Conservation (phyloP, 306 rosid genomes). For the Vachellia pachyceras region DNA sequence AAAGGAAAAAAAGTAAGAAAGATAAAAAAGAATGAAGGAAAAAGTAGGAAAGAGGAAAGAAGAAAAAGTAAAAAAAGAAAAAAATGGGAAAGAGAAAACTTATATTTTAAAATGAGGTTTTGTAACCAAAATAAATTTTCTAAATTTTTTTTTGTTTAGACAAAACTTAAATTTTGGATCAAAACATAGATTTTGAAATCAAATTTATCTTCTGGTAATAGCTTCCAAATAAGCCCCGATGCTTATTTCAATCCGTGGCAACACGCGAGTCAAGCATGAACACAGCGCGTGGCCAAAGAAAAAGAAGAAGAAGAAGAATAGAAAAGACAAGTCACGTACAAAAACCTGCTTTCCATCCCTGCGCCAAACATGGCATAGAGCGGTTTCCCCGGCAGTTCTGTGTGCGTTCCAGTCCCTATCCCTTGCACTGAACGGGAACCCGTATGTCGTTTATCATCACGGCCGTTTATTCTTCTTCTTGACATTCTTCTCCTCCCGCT, state of each 20-base stretch:
- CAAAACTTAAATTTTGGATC: too few species aligned
- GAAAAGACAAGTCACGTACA: background rate
- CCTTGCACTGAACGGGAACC: background rate
- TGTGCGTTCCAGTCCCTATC: background rate
- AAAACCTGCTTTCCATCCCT: background rate
- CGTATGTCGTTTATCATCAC: background rate
- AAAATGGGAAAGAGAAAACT: too few species aligned
- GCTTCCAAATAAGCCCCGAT: too few species aligned
- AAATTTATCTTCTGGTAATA: too few species aligned
- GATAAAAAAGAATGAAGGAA: too few species aligned
- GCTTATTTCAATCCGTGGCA: background rate
- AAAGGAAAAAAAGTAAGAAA: too few species aligned
- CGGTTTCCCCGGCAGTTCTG: conserved; percentile 24
- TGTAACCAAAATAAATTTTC: too few species aligned
- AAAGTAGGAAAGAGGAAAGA: too few species aligned
- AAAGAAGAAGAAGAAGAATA: background rate
- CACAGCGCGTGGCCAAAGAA: background rate
- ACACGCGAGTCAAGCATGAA: background rate
- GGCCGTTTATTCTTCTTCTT: background rate
- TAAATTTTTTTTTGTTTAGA: too few species aligned
- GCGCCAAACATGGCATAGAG: conserved; percentile 3
- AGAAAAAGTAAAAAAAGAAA: too few species aligned
- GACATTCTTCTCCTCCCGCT: background rate
- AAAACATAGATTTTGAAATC: too few species aligned
- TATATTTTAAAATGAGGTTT: too few species aligned